These are phyloP conservation scores for Asterophora lycoperdoides DNA, from an alignment of 768 basidiomycete species.

Conservation along the genomic window DNA sequence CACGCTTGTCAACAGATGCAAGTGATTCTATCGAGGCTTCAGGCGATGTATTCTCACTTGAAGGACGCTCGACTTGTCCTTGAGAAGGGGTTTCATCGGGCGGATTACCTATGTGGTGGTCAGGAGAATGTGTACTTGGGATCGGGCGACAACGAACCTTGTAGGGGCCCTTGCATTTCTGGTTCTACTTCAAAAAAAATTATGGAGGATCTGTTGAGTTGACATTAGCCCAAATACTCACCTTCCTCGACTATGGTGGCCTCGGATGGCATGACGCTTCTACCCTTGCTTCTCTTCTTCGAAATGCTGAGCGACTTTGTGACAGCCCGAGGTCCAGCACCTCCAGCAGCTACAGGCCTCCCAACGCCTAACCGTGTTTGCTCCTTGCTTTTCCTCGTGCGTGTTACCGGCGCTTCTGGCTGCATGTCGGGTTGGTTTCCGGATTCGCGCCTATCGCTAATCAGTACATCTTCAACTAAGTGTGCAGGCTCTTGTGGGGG, in stretches of 20 bases:
- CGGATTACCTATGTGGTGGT: not conserved
- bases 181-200: constrained; percentile 18
- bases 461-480: constrained; percentile 18
- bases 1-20: constrained; percentile 23
- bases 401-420: constrained; percentile 29
- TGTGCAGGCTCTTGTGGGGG: constrained; percentile 17
- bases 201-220: not conserved
- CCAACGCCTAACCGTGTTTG: constrained; percentile 72
- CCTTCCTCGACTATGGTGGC: constrained; percentile 58
- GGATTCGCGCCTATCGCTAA: constrained; percentile 14
- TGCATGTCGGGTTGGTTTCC: constrained; percentile 17
- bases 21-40: constrained; percentile 17
- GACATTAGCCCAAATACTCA: constrained; percentile 20
- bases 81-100: not conserved
- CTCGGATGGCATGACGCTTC: constrained; percentile 45
- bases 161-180: not conserved
- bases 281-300: constrained; percentile 47
- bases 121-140: not conserved
- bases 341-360: constrained; percentile 61
- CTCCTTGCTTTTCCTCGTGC: constrained; percentile 69
- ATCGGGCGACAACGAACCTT: constrained; percentile 6
- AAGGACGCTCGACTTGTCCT: not conserved
- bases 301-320: constrained; percentile 56
- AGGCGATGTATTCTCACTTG: not conserved
- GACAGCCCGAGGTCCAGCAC: constrained; percentile 58